These are phyloP conservation scores for Backusella circina DNA, from an alignment of 192 early-diverging fungal species.

Conservation along the genomic window DNA sequence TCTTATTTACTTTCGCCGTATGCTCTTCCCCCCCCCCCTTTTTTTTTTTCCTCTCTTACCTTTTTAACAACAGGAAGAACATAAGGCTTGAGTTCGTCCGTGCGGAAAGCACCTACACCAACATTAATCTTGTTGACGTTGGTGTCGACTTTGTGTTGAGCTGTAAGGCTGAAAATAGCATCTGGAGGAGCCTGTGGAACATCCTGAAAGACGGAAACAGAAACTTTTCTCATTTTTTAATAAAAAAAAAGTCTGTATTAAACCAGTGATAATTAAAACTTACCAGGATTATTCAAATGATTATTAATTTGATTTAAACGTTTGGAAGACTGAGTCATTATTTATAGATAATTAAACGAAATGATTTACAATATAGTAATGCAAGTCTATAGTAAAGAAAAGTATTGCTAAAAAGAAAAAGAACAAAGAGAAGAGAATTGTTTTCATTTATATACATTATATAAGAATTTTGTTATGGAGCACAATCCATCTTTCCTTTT, in stretches of 20 bases:
- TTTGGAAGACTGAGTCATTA: slow-evolving; percentile 4
- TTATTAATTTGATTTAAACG: slow-evolving; percentile 9
- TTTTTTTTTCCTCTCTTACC: slow-evolving; percentile 40
- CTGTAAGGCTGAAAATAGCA: slow-evolving; percentile 87
- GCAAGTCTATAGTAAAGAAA: not conserved
- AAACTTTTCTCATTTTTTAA: not conserved
- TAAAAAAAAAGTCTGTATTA: not conserved
- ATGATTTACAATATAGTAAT: not conserved
- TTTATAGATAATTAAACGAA: not conserved
- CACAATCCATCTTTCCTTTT: not conserved
- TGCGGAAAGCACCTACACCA: slow-evolving; percentile 95
- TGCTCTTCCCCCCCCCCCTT: not conserved
- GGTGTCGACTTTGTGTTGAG: slow-evolving; percentile 75
- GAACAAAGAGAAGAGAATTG: not conserved
- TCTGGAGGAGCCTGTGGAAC: slow-evolving; percentile 75
- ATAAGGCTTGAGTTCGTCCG: slow-evolving; percentile 91
- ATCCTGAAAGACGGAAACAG: slow-evolving; percentile 48
- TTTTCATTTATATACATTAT: not conserved
- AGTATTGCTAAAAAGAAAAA: not conserved
- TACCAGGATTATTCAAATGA: slow-evolving; percentile 6
- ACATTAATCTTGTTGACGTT: slow-evolving; percentile 85
- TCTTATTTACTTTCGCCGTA: not conserved
- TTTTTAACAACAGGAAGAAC: slow-evolving; percentile 92
- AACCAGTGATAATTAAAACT: not conserved
- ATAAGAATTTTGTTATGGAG: not conserved